These are phyloP conservation scores for Aspergillus thermomutatus DNA, from an alignment of 2,329 filamentous ascomycete species.

Conservation along the genomic window DNA sequence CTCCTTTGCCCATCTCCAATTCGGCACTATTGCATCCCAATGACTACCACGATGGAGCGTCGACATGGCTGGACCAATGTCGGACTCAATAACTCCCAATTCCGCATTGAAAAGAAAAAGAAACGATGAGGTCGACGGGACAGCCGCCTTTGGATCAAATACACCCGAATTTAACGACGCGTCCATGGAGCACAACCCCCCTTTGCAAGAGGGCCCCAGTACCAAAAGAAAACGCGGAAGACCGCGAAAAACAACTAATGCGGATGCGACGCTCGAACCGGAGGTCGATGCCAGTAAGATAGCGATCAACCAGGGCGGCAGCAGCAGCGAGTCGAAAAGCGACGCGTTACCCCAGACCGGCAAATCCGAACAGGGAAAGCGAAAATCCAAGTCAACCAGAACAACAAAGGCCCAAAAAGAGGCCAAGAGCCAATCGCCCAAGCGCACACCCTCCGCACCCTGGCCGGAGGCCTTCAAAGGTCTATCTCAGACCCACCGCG, in stretches of 20 bases:
- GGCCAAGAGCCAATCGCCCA: background rate
- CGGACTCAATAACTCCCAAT: background rate
- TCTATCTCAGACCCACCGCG: slow-evolving; percentile 73
- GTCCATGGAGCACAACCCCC: slow-evolving; percentile 5
- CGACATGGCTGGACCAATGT: slow-evolving; percentile 19
- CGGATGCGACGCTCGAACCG: too few species aligned
- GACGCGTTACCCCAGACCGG: background rate
- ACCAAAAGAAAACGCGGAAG: slow-evolving; percentile 6
- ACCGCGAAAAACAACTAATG: background rate
- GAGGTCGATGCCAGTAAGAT: background rate
- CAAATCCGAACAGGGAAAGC: background rate
- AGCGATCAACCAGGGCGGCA: background rate
- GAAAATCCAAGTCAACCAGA: slow-evolving; percentile 5
- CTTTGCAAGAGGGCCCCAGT: background rate
- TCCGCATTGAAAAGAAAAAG: slow-evolving; percentile 18
- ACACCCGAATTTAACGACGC: slow-evolving; percentile 12
- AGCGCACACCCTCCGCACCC: slow-evolving; percentile 41
- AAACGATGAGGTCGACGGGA: slow-evolving; percentile 5
- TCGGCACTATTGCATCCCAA: background rate
- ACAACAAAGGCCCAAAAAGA: slow-evolving; percentile 5
- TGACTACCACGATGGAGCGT: slow-evolving; percentile 19
- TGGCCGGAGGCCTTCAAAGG: slow-evolving; percentile 76
- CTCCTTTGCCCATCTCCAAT: background rate
- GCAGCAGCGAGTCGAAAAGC: background rate
- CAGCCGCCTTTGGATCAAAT: background rate